These are phyloP conservation scores for Meira nashicola DNA, from an alignment of 1,284 basidiomycete species.

Conservation along the genomic window DNA sequence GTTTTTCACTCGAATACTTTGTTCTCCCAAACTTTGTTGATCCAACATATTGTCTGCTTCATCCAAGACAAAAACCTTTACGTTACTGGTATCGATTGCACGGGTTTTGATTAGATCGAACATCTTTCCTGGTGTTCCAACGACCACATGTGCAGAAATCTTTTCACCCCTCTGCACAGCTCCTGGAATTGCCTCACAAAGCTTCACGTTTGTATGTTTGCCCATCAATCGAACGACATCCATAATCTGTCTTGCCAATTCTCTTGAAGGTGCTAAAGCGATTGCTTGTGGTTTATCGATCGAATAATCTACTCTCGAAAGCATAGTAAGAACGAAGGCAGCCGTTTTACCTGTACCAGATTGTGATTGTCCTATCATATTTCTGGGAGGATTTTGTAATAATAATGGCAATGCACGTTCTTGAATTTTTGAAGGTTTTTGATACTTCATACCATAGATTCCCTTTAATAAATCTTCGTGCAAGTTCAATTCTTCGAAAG, in stretches of 20 bases:
- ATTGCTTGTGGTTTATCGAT: conserved; percentile 70
- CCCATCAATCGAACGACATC: conserved; percentile 90
- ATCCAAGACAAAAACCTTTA: conserved; percentile 93
- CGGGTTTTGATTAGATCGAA: conserved; percentile 64
- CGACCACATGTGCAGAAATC: conserved; percentile 82
- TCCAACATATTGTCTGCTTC: conserved; percentile 99
- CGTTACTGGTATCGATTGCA: conserved; percentile 63
- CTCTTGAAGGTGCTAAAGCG: conserved; percentile 69
- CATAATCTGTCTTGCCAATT: conserved; percentile 96
- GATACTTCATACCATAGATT: conserved; percentile 93
- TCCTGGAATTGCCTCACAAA: conserved; percentile 90
- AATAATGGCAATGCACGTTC: conserved; percentile 91
- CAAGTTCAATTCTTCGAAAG: conserved; percentile 67
- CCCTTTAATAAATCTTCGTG: conserved; percentile 81
- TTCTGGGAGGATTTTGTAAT: conserved; percentile 85
- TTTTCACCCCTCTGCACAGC: conserved; percentile 63
- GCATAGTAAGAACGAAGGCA: conserved; percentile 95
- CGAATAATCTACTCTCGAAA: conserved; percentile 83
- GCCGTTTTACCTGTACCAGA: conserved; percentile 99
- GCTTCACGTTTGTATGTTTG: conserved; percentile 85
- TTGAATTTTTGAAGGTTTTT: conserved; percentile 98
- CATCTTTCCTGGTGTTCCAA: conserved; percentile 95
- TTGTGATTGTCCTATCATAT: conserved; percentile 99
- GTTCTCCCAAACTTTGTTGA: conserved; percentile 91
- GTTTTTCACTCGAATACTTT: conserved; percentile 86